Percentiles rank a stretch among this genome's conserved stretches.
These are phyloP conservation scores for Gaultheria prostrata DNA, from an alignment of 148 eudicot species.

Conservation along the genomic window DNA sequence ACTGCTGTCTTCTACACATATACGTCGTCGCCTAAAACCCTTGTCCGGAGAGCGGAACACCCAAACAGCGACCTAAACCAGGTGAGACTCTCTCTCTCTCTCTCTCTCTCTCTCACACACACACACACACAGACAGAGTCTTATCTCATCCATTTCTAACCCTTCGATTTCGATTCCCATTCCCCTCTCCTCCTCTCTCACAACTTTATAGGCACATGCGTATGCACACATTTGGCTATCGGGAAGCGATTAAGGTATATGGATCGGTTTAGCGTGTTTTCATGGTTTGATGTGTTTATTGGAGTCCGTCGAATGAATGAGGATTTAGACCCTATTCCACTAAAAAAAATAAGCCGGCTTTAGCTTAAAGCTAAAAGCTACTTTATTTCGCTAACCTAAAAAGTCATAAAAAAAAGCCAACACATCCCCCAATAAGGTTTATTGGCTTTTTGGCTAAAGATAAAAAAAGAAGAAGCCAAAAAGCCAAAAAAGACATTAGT, in stretches of 20 bases:
- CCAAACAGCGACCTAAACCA: neutral
- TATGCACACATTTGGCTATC: neutral
- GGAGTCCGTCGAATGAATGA: neutral
- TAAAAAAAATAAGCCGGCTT: no score
- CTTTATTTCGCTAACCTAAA: no score
- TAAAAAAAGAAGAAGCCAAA: no score
- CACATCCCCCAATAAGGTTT: no score
- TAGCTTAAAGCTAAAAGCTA: no score
- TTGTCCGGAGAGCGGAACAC: neutral
- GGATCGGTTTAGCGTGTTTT: neutral
- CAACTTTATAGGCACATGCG: neutral
- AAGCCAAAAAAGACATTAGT: no score
- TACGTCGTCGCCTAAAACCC: neutral
- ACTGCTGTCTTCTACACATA: no score
- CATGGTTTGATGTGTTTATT: neutral
- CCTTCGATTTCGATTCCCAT: neutral
- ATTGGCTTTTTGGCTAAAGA: no score
- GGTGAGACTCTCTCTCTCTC: conserved; percentile 6
- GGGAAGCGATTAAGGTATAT: neutral
- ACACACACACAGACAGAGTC: neutral
- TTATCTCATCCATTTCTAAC: neutral
- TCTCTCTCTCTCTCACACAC: neutral
- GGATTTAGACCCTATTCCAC: neutral
- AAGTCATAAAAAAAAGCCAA: no score
- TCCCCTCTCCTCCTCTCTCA: neutral